phyloP scores from a whole-genome alignment of 139 green algal species.

The Asterochloris sp. region DNA sequence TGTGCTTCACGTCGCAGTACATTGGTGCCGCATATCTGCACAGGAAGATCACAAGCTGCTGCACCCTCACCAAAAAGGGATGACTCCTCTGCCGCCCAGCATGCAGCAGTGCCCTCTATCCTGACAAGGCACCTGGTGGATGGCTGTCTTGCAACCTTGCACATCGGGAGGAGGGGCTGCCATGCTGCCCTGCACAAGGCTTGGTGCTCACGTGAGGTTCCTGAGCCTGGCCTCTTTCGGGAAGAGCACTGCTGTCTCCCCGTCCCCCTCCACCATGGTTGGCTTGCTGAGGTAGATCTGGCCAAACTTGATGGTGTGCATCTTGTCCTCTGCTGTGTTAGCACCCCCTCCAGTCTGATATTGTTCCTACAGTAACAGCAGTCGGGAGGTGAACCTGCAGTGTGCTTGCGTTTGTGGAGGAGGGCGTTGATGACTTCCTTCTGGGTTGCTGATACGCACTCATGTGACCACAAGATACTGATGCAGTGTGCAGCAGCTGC shows the following conservation, averaged over 20 bases:
- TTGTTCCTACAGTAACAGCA: neutral
- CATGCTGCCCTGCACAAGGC: too few relatives aligned
- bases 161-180: neutral
- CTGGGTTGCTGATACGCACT: too few relatives aligned
- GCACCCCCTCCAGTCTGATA: conserved; percentile 1
- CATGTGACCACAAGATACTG: too few relatives aligned
- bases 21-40: conserved; percentile 90
- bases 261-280: conserved; percentile 89
- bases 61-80: neutral
- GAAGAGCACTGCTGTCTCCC: conserved; percentile 86
- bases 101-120: neutral
- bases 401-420: neutral
- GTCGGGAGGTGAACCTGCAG: neutral
- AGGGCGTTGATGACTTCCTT: too few relatives aligned
- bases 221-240: conserved; percentile 93
- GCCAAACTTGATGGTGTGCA: conserved; percentile 75
- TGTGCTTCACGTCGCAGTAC: conserved; percentile 90
- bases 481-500: too few relatives aligned
- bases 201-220: conserved; percentile 86
- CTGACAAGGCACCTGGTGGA: too few relatives aligned
- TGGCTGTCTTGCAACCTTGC: neutral
- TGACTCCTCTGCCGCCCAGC: too few relatives aligned
- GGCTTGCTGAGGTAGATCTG: conserved; percentile 96
- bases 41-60: neutral
- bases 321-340: conserved; percentile 43